phyloP scores from a whole-genome alignment of 164 flowering plant species.

The Liquidambar formosana region DNA sequence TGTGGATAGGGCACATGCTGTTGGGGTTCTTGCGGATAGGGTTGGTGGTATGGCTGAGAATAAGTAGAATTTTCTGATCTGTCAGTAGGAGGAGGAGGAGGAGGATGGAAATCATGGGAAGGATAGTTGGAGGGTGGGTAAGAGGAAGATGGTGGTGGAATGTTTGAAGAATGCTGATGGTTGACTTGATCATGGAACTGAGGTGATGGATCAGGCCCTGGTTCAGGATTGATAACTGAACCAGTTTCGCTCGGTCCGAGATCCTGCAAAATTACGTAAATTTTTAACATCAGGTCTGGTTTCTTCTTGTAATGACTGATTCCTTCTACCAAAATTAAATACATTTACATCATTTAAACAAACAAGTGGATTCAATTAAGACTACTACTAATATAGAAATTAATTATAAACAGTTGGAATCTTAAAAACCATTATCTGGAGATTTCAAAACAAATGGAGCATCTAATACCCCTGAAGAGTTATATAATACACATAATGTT shows the following conservation, averaged over 20 bases:
- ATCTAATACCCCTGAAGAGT: too few species aligned
- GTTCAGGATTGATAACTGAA: conserved; percentile 27
- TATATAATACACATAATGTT: too few species aligned
- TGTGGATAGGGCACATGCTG: conserved; percentile 37
- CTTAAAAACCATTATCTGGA: not conserved
- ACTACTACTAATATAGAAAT: not conserved
- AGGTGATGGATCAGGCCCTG: conserved; percentile 45
- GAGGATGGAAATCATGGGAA: conserved; percentile 50
- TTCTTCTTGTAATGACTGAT: too few species aligned
- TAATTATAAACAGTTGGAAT: not conserved
- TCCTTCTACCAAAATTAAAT: too few species aligned
- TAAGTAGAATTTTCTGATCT: conserved; percentile 45
- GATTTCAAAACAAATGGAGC: not conserved
- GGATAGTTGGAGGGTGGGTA: conserved; percentile 35
- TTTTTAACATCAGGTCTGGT: too few species aligned
- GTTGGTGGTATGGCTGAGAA: conserved; percentile 52
- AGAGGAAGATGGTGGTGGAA: conserved; percentile 26
- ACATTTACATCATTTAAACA: too few species aligned
- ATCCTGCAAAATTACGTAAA: too few species aligned
- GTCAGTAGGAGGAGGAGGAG: conserved; percentile 50
- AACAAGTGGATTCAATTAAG: not conserved
- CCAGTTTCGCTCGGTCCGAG: conserved; percentile 34
- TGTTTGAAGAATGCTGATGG: conserved; percentile 28
- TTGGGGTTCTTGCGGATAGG: conserved; percentile 43
- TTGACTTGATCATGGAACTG: conserved; percentile 29